Evolutionary conservation across 2,329 filamentous ascomycete genomes (phyloP), one percentile per base, ranked within the genome.

Genomic region (Chaetothyriales sp.): DNA sequence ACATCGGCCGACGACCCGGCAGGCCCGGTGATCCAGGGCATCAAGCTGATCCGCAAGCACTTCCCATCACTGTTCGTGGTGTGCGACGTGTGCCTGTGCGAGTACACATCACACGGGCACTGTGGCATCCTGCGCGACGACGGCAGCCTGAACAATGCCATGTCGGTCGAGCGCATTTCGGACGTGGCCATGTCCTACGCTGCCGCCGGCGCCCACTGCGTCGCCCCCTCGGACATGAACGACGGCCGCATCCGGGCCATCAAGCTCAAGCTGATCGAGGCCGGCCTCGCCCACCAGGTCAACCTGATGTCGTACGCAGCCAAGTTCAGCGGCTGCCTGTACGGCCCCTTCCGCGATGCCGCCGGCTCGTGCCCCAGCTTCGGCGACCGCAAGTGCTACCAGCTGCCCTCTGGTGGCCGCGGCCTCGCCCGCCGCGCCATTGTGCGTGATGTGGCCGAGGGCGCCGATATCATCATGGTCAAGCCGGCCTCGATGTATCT

Each of bases 161-260:
- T 94, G 46, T 95, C 88, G 2, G 88, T 96, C 7, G 90, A 96
- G 64, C 83, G 92, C 55, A 89, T 98, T 60, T 90, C 86, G 2
- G 89, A 96, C 65, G 90, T 96, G n/a, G 90, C 92, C n/a, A 76
- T 96, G 57, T 86, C 90, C 32, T 98, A 98, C 65, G 92, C 92
- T n/a, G 77, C 83, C 62, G 92, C 92, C 15, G 92, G 92, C 51
- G 92, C 90, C 0, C 92, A 98, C 69, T 96, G 90, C 66, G 88
- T 98, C 25, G 92, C 92, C 0, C 92, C 92, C 1, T 95, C 87
- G 1, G 92, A 98, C 67, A 98, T 98, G 92, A 98, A 96, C 66
- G 92, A 98, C 66, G 92, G 92, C 25, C 84, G 92, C 57, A 93
- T 98, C 62, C 86, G 90, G 52, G 90, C 89, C 55, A 98, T 98